Evolutionary conservation across 2,329 filamentous ascomycete species (phyloP), one percentile per base, ranked within the genome.

Genomic region (Botrytis medusae): DNA sequence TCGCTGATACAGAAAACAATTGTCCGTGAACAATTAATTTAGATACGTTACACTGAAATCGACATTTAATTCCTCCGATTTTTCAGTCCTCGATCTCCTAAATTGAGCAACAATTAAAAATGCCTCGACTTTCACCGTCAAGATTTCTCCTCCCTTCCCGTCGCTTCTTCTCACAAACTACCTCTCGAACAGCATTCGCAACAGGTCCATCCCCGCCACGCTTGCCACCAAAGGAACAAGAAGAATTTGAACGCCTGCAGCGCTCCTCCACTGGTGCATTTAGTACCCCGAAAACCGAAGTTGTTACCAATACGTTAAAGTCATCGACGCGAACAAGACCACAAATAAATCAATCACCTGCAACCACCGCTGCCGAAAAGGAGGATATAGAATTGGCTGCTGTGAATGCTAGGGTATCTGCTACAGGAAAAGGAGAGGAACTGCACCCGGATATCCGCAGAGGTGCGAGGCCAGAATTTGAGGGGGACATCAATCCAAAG

Each of bases 401-500:
- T 32, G 76, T 82, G 25, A 80, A 84, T 51, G 82, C 84, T 44
- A 82, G 83, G 77, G 83, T 89, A 37, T 84, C 86, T 70, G 86
- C 86, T 32, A 84, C 84, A n/a, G 87, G 87, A 59, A 84, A 88
- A 68, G 90, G 89, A 74, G 89, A 91, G 73, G 88, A 91, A 74
- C 81, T 92, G 32, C 91, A 93, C 80, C 91, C 90, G 0, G 90
- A 94, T 81, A 84, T 95, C 73, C 86, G 91, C 76, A 85, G 90
- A 76, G 95, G 95, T 51, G 92, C 94, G 61, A 88, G 91, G 79
- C 95, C 96, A 2, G 95, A 98, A 84, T 99, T 99, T 79, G 91
- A 95, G 77, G 96, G 96, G 74, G 95, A 98, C 71, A 87, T 86
- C 72, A 98, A 99, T 82, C 96, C 96, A 4, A 92, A 91, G 86